Evolutionary conservation across 805 yeast species (phyloP), one percentile per base, ranked within the genome.

Genomic region (Candida nitratophila): DNA sequence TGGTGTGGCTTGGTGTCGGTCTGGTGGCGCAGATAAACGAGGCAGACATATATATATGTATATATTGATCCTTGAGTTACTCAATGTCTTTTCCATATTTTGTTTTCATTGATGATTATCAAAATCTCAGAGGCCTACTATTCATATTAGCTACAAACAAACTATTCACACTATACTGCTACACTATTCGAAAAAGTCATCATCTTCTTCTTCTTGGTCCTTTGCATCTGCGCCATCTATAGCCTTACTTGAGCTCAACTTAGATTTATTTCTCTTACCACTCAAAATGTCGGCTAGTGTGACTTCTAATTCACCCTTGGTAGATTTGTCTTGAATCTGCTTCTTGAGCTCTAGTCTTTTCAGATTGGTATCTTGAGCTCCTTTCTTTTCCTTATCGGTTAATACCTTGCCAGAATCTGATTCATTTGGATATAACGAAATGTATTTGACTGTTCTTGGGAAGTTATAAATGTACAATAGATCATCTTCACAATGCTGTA

Each of bases 381-480:
- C 82, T 44, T 62, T 65, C 47, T 65, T 68, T 14, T 70, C 74
- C 41, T 61, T 63, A 7, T 56, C 54, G 20, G 49, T 42, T 37
- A 48, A 30, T 41, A 63, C 61, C n/a, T 63, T 64, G 37, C 64
- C 63, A 9, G 50, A 49, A 22, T 51, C 60, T 19, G 58, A 53
- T 3, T 58, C 58, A 30, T 62, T 63, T 17, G 93, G 89, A 61
- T 79, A 90, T 47, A 90, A 63, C 0, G 96, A 77, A 31, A 86
- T 76, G 61, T 90, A 90, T 64, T 87, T 89, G 54, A 78, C 81
- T 41, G 81, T 75, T 55, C 76, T 79, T 30, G 98, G 96, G 68
- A 79, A 90, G 57, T 83, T 73, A 16, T 81, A 72, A 12, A 82
- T 79, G 59, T 90, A 90, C 29, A 85, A 85, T 24, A 83, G 64